These are phyloP conservation scores for Botrytis pseudocinerea DNA, from an alignment of 2,329 filamentous ascomycete genomes.

Conservation along the genomic window DNA sequence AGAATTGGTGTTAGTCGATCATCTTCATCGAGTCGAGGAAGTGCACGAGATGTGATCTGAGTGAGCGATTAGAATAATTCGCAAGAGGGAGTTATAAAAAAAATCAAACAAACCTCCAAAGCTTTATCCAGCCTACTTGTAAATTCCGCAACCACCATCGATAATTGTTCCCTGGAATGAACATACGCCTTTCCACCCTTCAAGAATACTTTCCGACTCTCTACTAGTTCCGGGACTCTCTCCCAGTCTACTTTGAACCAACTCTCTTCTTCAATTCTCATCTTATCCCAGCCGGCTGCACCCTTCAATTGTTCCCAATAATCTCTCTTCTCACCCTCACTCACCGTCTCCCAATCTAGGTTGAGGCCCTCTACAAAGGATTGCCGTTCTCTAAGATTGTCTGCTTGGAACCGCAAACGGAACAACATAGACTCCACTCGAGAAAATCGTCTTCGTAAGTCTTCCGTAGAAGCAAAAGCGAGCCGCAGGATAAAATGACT, in stretches of 20 bases:
- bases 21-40: constrained; percentile 93
- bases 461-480: constrained; percentile 88
- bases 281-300: constrained; percentile 40
- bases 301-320: constrained; percentile 40
- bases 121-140: constrained; percentile 75
- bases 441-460: constrained; percentile 81
- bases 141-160: constrained; percentile 88
- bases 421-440: constrained; percentile 90
- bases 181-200: constrained; percentile 87
- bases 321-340: constrained; percentile 70
- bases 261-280: constrained; percentile 69
- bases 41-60: constrained; percentile 81
- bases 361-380: constrained; percentile 76
- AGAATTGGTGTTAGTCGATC: constrained; percentile 79
- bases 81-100: background rate
- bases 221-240: constrained; percentile 85
- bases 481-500: constrained; percentile 95
- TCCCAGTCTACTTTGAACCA: constrained; percentile 99
- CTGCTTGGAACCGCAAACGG: constrained; percentile 74
- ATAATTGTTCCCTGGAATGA: constrained; percentile 80
- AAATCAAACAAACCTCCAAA: constrained; percentile 70
- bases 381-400: constrained; percentile 70
- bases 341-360: constrained; percentile 81
- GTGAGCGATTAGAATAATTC: constrained; percentile 11
- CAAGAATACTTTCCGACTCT: constrained; percentile 73